Base-by-base conservation (phyloP, 768 basidiomycete genomes). In the Psilocybe sp. region DNA sequence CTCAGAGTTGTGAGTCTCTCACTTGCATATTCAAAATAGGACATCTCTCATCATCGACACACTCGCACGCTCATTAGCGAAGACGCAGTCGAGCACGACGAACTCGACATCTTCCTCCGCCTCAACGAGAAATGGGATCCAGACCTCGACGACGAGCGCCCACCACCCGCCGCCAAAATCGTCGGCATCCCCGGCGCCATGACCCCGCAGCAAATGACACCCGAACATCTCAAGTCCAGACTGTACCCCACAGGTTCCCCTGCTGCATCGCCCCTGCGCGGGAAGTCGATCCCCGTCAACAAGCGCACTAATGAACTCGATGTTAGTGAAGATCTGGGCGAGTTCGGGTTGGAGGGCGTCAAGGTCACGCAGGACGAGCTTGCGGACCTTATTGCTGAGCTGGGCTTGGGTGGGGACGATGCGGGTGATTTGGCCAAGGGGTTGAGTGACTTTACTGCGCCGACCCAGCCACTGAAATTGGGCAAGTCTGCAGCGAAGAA, bases 161-260 rank as follows among this genome's bases (percentile, higher is more conserved):
- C 80, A 1, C 65, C 75, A 2, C 82, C 79, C 5, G 69, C 67
- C 20, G 77, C 69, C 0, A 77, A 80, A 55, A 83, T 87, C 10
- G 77, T 92, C 44, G 91, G 90, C 47, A 87, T 93, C 5, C 89
- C 92, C 2, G 91, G 91, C 3, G 91, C 87, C 0, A 72, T 79
- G 23, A 73, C 82, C 7, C 88, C 90, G 9, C 69, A 82, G 7
- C 81, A 92, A 62, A 92, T 92, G 85, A 87, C 85, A 6, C 86
- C 87, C n/a, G 80, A 85, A 36, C 85, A 76, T 42, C 74, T 92
- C 58, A 82, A 72, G 59, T 76, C 73, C 48, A 78, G 80, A 59
- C 72, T 81, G 41, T 73, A 82, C 36, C 75, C 80, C 44, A 59
- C 63, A n/a, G 50, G 49, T 15, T 55, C 57, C 37, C 64, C 71